These are phyloP conservation scores for Globisporangium perplexum DNA, from an alignment of 352 stramenopile species.

Conservation along the genomic window DNA sequence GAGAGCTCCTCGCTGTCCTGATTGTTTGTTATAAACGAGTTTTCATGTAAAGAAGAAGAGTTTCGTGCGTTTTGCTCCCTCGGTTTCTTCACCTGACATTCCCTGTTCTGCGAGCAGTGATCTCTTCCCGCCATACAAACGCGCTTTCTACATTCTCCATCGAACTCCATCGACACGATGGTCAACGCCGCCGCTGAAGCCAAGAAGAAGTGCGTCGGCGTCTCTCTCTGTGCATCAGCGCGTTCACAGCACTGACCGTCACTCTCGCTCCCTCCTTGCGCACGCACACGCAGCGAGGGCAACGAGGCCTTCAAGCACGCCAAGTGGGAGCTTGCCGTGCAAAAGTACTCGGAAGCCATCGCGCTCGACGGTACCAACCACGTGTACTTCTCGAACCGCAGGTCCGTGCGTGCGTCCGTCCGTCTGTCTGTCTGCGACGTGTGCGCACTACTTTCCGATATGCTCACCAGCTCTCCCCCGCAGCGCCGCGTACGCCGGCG, in stretches of 20 bases:
- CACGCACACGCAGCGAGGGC: slow-evolving; percentile 81
- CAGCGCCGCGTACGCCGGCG: slow-evolving; percentile 65
- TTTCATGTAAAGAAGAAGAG: not conserved
- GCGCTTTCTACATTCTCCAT: no score
- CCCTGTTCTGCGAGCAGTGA: not conserved
- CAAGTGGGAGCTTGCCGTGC: slow-evolving; percentile 86
- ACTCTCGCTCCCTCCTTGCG: not conserved
- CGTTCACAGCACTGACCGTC: not conserved
- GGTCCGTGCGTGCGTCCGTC: slow-evolving; percentile 25
- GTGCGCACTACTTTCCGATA: not conserved
- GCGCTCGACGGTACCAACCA: slow-evolving; percentile 84
- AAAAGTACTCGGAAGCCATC: slow-evolving; percentile 92
- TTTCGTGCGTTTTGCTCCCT: not conserved
- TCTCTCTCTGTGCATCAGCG: no score
- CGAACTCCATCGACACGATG: no score
- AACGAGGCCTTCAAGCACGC: slow-evolving; percentile 93
- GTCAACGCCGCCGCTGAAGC: slow-evolving; percentile 67
- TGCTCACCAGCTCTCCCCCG: not conserved
- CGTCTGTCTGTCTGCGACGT: not conserved
- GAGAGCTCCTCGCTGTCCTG: no score
- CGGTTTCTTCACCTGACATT: not conserved
- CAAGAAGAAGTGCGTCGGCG: slow-evolving; percentile 67
- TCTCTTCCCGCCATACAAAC: not conserved
- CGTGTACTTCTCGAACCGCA: slow-evolving; percentile 94
- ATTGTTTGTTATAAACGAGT: not conserved